Percentiles rank a stretch among this genome's conserved stretches.
These are phyloP conservation scores for Hirschfeldia incana DNA, from an alignment of 345 rosid species.

Conservation along the genomic window DNA sequence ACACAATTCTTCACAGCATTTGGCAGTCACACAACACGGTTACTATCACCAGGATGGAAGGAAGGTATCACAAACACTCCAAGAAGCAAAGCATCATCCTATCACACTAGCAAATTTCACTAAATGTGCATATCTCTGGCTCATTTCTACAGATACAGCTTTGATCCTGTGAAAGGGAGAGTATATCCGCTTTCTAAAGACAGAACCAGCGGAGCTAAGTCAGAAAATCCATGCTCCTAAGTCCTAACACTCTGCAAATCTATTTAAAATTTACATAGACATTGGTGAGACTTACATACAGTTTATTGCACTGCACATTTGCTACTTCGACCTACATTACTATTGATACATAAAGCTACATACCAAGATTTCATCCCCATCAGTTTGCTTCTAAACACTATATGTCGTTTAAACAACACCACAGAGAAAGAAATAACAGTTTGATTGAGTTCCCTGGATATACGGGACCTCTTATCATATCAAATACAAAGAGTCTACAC, in stretches of 20 bases:
- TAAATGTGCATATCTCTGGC: neutral
- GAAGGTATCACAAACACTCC: slow-evolving; percentile 50
- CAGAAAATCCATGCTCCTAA: neutral
- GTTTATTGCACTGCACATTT: slow-evolving; percentile 13
- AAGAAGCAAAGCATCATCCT: too few relatives aligned
- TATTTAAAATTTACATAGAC: too few relatives aligned
- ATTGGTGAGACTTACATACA: slow-evolving; percentile 17
- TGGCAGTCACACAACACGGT: slow-evolving; percentile 74
- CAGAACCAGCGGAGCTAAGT: too few relatives aligned
- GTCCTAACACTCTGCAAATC: neutral
- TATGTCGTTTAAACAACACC: neutral
- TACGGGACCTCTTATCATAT: neutral
- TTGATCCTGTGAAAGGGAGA: slow-evolving; percentile 82
- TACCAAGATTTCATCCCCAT: neutral
- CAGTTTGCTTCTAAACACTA: slow-evolving; percentile 17
- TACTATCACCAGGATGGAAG: slow-evolving; percentile 70
- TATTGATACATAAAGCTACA: slow-evolving; percentile 13
- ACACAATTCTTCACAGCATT: slow-evolving; percentile 75
- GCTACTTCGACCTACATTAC: slow-evolving; percentile 1
- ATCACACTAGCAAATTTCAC: neutral
- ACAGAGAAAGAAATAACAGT: neutral
- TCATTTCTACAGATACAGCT: slow-evolving; percentile 73
- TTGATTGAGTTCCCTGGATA: neutral
- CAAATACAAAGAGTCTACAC: neutral
- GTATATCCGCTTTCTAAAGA: too few relatives aligned